Conservation (phyloP, 2,329 filamentous ascomycete species). For the Aspergillus vadensis region DNA sequence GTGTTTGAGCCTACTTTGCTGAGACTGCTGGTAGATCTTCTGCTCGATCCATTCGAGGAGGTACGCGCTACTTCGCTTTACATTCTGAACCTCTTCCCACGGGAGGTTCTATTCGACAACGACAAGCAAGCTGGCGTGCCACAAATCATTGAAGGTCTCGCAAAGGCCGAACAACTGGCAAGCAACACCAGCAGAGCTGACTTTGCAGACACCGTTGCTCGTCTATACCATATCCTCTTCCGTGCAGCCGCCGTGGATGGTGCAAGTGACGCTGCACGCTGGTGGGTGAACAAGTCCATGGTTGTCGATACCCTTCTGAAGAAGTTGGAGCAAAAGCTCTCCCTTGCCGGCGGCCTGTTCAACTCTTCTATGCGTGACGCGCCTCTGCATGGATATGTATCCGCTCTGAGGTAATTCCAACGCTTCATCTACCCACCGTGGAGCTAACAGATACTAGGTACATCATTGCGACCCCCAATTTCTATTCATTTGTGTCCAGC, state of each 20-base stretch:
- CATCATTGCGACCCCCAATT: conserved; percentile 50
- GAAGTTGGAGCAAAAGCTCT: conserved; percentile 66
- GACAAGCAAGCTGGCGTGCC: conserved; percentile 14
- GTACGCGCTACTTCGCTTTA: conserved; percentile 63
- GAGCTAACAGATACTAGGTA: conserved; percentile 39
- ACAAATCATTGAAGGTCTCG: conserved; percentile 35
- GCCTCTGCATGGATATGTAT: conserved; percentile 71
- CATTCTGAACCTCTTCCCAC: conserved; percentile 47
- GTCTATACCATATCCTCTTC: conserved; percentile 71
- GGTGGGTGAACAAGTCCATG: conserved; percentile 43
- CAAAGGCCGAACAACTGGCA: conserved; percentile 41
- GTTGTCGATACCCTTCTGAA: conserved; percentile 62
- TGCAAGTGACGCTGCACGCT: conserved; percentile 20
- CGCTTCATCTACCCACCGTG: neutral
- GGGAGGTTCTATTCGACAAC: conserved; percentile 27
- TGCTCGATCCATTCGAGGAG: conserved; percentile 92
- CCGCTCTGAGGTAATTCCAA: conserved; percentile 59
- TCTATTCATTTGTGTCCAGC: conserved; percentile 37
- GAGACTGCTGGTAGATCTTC: conserved; percentile 70
- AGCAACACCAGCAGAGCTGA: conserved; percentile 76
- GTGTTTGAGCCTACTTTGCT: conserved; percentile 45
- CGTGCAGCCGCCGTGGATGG: conserved; percentile 52
- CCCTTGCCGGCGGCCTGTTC: conserved; percentile 65
- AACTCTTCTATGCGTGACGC: conserved; percentile 65
- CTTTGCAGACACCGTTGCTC: conserved; percentile 87